Evolutionary conservation across 2,329 filamentous ascomycete genomes (phyloP).

Genomic region (Cadophora sp.): DNA sequence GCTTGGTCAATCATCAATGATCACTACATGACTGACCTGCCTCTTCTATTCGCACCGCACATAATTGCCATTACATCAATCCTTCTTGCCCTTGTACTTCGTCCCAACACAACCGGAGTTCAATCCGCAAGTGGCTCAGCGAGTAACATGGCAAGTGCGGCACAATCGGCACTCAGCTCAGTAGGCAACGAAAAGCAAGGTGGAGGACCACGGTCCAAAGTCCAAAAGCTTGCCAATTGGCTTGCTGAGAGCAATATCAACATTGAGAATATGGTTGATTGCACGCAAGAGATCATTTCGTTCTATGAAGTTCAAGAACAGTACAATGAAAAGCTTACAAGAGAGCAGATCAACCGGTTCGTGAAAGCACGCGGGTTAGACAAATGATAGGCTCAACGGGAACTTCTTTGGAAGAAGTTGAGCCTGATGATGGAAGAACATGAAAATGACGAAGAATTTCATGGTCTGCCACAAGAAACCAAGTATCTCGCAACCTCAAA

Average conservation of each 20-base stretch:
- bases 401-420: neutral
- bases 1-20: conserved; percentile 78
- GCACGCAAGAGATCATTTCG: conserved; percentile 75
- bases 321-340: conserved; percentile 46
- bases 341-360: conserved; percentile 47
- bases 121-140: conserved; percentile 50
- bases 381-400: conserved; percentile 37
- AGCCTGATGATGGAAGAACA: neutral
- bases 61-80: conserved; percentile 74
- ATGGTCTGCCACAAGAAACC: no score
- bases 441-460: neutral
- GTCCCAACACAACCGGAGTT: conserved; percentile 57
- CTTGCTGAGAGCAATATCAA: conserved; percentile 74
- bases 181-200: conserved; percentile 34
- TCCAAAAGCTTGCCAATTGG: conserved; percentile 68
- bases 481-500: no score
- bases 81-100: conserved; percentile 71
- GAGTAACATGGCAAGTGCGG: conserved; percentile 43
- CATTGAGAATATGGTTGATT: conserved; percentile 72
- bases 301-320: conserved; percentile 63
- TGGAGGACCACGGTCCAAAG: conserved; percentile 38
- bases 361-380: conserved; percentile 46
- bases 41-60: conserved; percentile 71
- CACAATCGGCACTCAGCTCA: conserved; percentile 43
- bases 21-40: conserved; percentile 74